Conservation (phyloP, 2,329 filamentous ascomycete species). For the Metarhizium humberi region DNA sequence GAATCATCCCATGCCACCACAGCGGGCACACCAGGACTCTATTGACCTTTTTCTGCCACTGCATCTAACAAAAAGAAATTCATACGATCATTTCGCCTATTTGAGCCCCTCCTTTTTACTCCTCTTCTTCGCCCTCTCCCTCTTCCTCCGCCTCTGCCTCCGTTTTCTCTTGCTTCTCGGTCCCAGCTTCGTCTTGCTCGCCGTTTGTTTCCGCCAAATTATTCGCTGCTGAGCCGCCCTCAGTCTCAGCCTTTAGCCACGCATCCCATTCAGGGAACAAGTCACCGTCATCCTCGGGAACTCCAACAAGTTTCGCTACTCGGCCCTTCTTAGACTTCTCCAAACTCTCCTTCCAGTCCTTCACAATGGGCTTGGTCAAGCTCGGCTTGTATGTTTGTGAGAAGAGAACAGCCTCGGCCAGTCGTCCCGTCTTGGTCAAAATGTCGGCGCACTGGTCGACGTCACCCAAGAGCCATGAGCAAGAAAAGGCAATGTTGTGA, state of each 20-base stretch:
- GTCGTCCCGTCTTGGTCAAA: conserved; percentile 66
- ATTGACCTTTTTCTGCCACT: background rate
- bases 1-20: background rate
- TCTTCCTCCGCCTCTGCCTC: conserved; percentile 14
- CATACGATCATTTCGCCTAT: conserved; percentile 1
- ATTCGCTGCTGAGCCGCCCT: conserved; percentile 40
- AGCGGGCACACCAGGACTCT: background rate
- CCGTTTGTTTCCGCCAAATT: background rate
- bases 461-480: conserved; percentile 79
- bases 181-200: conserved; percentile 9
- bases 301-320: conserved; percentile 72
- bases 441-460: conserved; percentile 73
- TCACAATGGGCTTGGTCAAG: conserved; percentile 55
- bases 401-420: conserved; percentile 83
- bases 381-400: conserved; percentile 94
- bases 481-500: conserved; percentile 90
- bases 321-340: conserved; percentile 81
- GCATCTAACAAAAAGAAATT: background rate
- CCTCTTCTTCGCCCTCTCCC: conserved; percentile 11
- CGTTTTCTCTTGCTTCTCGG: conserved; percentile 8
- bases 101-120: conserved; percentile 6
- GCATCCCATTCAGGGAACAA: conserved; percentile 96
- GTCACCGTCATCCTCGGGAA: conserved; percentile 74
- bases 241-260: conserved; percentile 71
- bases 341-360: conserved; percentile 72